Percentiles rank a stretch among this genome's conserved stretches.
These are phyloP conservation scores for Apiotrichum laibachii DNA, from an alignment of 1,284 basidiomycete genomes.

Conservation along the genomic window DNA sequence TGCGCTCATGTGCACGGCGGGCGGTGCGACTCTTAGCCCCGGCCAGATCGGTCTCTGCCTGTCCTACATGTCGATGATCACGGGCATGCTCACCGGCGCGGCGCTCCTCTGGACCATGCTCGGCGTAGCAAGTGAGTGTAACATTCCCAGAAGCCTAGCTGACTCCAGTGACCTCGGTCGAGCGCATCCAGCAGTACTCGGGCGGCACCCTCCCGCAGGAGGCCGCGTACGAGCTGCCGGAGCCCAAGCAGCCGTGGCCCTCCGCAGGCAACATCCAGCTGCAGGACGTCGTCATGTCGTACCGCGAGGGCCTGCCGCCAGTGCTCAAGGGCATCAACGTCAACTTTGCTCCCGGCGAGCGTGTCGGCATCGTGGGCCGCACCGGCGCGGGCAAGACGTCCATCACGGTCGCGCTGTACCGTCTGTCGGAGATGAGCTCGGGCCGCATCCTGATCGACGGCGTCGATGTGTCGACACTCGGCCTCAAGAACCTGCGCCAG, in stretches of 20 bases:
- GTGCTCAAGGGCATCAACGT: conserved; percentile 54
- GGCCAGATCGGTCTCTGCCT: conserved; percentile 70
- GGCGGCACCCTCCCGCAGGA: conserved; percentile 61
- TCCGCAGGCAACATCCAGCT: conserved; percentile 40
- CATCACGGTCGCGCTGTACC: conserved; percentile 57
- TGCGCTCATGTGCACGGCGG: conserved; percentile 52
- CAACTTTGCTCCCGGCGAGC: conserved; percentile 44
- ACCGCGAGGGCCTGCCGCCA: conserved; percentile 53
- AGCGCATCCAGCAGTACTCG: conserved; percentile 64
- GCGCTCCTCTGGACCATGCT: conserved; percentile 62
- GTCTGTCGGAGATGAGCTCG: conserved; percentile 50
- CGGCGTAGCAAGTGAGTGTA: conserved; percentile 53
- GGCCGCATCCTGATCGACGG: conserved; percentile 53
- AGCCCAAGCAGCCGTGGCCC: conserved; percentile 54
- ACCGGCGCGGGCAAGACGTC: conserved; percentile 60
- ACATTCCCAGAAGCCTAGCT: neutral
- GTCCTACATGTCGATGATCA: conserved; percentile 58
- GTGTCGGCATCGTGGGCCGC: conserved; percentile 56
- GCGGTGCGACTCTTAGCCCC: conserved; percentile 59
- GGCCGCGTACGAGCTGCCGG: conserved; percentile 60
- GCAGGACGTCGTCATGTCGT: conserved; percentile 49
- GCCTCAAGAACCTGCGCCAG: conserved; percentile 54
- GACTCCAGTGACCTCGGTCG: conserved; percentile 62
- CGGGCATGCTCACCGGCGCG: conserved; percentile 57
- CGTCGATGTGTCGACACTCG: conserved; percentile 54